phyloP scores from a whole-genome alignment of 257 asterid genomes.

The Solanum pennellii region DNA sequence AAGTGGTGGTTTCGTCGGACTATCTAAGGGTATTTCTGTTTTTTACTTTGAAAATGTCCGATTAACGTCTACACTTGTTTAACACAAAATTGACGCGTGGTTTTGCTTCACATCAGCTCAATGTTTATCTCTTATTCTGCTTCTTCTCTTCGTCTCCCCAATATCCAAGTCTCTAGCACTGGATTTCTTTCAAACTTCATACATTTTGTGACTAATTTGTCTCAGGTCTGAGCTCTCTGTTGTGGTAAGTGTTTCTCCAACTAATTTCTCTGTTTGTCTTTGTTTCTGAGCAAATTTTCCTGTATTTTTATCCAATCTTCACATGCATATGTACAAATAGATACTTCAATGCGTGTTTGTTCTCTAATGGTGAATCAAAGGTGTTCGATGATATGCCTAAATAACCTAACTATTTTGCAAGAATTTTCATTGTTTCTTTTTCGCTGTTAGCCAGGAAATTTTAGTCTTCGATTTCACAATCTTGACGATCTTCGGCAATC shows the following conservation, averaged over 20 bases:
- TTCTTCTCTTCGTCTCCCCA: not conserved
- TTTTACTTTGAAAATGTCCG: no score
- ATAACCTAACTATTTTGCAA: no score
- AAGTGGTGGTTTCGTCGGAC: no score
- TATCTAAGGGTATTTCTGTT: no score
- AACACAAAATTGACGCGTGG: no score
- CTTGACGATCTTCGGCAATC: slow-evolving; percentile 75
- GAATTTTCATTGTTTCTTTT: no score
- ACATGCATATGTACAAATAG: not conserved
- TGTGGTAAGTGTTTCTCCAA: not conserved
- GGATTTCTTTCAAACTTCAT: not conserved
- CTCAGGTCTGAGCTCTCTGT: not conserved
- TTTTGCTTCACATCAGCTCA: not conserved
- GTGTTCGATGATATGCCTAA: no score
- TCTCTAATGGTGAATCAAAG: not conserved
- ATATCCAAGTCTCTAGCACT: not conserved
- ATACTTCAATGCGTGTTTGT: not conserved
- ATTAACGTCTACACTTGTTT: no score
- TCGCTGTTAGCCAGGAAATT: no score
- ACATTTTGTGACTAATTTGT: not conserved
- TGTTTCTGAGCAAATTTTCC: not conserved
- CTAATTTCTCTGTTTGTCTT: not conserved
- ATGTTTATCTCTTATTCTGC: not conserved
- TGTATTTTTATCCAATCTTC: not conserved
- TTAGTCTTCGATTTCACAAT: not conserved